Conservation (phyloP, 2,329 filamentous ascomycete species). For the Lecanicillium sp. region DNA sequence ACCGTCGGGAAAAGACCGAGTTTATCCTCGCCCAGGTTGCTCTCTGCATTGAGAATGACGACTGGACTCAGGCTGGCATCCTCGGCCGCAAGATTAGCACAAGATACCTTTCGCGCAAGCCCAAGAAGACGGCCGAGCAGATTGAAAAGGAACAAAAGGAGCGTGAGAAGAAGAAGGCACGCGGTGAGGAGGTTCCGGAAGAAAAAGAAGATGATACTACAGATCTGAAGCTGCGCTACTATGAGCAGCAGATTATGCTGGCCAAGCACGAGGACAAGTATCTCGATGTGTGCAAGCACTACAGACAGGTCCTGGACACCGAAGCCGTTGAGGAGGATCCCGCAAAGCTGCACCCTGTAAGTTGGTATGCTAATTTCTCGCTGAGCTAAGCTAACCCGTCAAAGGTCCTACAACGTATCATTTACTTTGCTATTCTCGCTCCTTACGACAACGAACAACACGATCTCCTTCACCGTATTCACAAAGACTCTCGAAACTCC, state of each 20-base stretch:
- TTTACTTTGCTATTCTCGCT: slow-evolving; percentile 94
- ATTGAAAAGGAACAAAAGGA: slow-evolving; percentile 86
- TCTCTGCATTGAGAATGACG: slow-evolving; percentile 88
- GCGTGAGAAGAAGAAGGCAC: slow-evolving; percentile 74
- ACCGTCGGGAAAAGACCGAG: slow-evolving; percentile 92
- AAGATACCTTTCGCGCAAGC: slow-evolving; percentile 79
- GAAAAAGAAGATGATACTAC: slow-evolving; percentile 84
- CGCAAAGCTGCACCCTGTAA: slow-evolving; percentile 73
- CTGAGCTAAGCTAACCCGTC: slow-evolving; percentile 10
- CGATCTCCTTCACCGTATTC: slow-evolving; percentile 88
- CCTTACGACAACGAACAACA: slow-evolving; percentile 98
- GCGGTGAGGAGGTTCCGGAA: slow-evolving; percentile 69
- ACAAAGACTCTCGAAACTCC: slow-evolving; percentile 73
- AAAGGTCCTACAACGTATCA: slow-evolving; percentile 83
- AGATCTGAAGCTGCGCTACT: slow-evolving; percentile 90
- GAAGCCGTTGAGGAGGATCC: slow-evolving; percentile 90
- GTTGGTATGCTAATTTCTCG: slow-evolving; percentile 21
- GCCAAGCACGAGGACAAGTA: slow-evolving; percentile 98
- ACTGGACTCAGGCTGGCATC: slow-evolving; percentile 94
- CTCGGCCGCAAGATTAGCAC: slow-evolving; percentile 96
- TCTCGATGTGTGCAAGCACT: slow-evolving; percentile 95
- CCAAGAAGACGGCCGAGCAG: slow-evolving; percentile 83
- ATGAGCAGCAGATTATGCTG: slow-evolving; percentile 92
- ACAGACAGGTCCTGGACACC: slow-evolving; percentile 92
- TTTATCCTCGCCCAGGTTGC: slow-evolving; percentile 94